Percentiles rank a stretch among this genome's conserved stretches.
These are phyloP conservation scores for Madurella fahalii DNA, from an alignment of 2,329 filamentous ascomycete species.

Conservation along the genomic window DNA sequence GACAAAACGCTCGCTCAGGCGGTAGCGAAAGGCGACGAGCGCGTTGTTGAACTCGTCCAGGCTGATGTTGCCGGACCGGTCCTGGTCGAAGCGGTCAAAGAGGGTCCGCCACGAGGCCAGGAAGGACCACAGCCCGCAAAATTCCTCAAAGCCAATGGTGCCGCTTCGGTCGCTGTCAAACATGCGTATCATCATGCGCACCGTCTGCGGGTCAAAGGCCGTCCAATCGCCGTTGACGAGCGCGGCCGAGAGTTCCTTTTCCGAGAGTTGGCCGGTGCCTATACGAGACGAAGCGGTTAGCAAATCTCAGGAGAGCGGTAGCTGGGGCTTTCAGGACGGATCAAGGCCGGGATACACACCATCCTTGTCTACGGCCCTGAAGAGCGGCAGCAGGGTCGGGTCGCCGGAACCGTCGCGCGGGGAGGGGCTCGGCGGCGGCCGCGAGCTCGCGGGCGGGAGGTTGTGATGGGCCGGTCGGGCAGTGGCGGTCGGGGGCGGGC, in stretches of 20 bases:
- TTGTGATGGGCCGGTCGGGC: conserved; percentile 41
- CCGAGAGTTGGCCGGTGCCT: conserved; percentile 77
- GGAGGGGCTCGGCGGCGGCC: conserved; percentile 63
- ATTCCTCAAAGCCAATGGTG: conserved; percentile 91
- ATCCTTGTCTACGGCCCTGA: conserved; percentile 85
- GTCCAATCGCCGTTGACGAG: conserved; percentile 97
- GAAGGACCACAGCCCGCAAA: conserved; percentile 95
- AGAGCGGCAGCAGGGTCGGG: conserved; percentile 76
- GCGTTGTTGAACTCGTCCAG: conserved; percentile 85
- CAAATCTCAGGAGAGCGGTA: not conserved
- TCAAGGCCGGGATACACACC: conserved; percentile 42
- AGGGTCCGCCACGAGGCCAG: conserved; percentile 88
- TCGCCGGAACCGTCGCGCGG: conserved; percentile 51
- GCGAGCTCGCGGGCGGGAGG: conserved; percentile 53
- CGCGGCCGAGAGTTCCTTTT: conserved; percentile 80
- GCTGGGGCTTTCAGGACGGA: not conserved
- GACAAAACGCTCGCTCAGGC: conserved; percentile 79
- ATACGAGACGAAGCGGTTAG: conserved; percentile 11
- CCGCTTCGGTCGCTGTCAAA: conserved; percentile 90
- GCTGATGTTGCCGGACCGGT: conserved; percentile 81
- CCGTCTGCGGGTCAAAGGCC: conserved; percentile 85
- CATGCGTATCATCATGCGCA: conserved; percentile 99
- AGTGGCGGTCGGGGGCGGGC: conserved; percentile 46
- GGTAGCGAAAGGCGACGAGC: conserved; percentile 88
- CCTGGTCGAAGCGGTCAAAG: conserved; percentile 91